Percentiles rank a stretch among this genome's conserved stretches.
These are phyloP conservation scores for Coemansia javaensis DNA, from an alignment of 192 early-diverging fungal genomes.

Conservation along the genomic window DNA sequence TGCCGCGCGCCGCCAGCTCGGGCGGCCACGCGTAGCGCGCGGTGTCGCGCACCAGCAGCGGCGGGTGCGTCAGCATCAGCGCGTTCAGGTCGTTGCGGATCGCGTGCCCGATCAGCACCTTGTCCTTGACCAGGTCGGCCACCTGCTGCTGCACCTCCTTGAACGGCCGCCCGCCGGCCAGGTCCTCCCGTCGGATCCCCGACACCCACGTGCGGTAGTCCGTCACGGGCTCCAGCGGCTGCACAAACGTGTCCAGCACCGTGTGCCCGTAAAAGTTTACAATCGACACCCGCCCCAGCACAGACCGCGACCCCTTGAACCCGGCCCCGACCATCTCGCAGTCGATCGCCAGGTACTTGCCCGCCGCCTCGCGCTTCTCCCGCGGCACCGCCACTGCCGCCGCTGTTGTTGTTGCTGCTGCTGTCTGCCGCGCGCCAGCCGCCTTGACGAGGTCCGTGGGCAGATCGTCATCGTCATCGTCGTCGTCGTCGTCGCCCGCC, in stretches of 20 bases:
- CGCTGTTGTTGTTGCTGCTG: not conserved
- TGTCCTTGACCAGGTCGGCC: conserved; percentile 75
- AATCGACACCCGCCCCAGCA: conserved; percentile 82
- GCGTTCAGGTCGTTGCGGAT: conserved; percentile 82
- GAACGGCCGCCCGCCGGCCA: conserved; percentile 64
- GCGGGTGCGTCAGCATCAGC: conserved; percentile 78
- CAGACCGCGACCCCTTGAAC: conserved; percentile 72
- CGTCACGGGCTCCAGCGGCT: conserved; percentile 75
- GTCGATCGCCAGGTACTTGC: conserved; percentile 93
- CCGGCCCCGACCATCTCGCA: conserved; percentile 99
- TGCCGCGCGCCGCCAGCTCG: conserved; percentile 50
- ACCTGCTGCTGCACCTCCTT: conserved; percentile 75
- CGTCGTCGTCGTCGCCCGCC: conserved; percentile 8
- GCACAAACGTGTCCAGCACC: conserved; percentile 81
- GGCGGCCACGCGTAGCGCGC: conserved; percentile 63
- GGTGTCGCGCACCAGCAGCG: conserved; percentile 76
- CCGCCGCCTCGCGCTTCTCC: conserved; percentile 45
- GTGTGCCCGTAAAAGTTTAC: conserved; percentile 92
- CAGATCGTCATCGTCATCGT: conserved; percentile 31
- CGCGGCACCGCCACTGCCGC: not conserved
- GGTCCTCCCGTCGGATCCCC: conserved; percentile 79
- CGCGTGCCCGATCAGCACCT: conserved; percentile 88
- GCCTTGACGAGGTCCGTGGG: conserved; percentile 13
- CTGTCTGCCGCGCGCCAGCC: conserved; percentile 3
- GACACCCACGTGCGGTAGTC: conserved; percentile 91